Evolutionary conservation across 805 yeast species (phyloP), one percentile per base, ranked within the genome.

Genomic region (Yarrowia phangngaensis): DNA sequence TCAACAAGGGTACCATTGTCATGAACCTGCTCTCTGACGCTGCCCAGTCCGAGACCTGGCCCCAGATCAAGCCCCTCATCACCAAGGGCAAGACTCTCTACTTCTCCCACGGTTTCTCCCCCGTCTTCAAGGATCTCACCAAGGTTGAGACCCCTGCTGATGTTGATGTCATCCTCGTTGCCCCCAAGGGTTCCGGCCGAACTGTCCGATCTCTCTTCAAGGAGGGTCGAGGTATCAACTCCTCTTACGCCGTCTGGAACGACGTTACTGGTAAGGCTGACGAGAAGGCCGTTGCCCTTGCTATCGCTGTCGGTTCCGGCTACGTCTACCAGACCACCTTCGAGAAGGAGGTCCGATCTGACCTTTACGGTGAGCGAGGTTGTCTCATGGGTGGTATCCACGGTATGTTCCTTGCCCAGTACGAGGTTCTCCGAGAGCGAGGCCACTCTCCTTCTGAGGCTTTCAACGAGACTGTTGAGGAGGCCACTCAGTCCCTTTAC

Each of bases 141-240:
- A 76, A 89, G 65, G 98, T 92, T 64, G 96, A 80, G 64, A 83
- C 95, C 65, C 98, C 98, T 75, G 73, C 74, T 60, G 84, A 90
- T 74, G 79, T 92, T 60, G 98, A 92, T 67, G 97, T 89, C 60
- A 92, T 92, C 75, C 79, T 92, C 68, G 98, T 90, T 67, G 98
- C 98, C 72, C 98, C 98, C 76, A 92, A 92, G 84, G 98, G 98
- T 70, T 90, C 97, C 57, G 98, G 98, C 76, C 88, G 98, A 79
- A 92, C 98, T 63, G 98, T 92, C 62, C 86, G 98, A 80, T 83
- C 97, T 56, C 77, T 92, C 66, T 92, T 92, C 92, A 90, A 92
- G 79, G 98, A 92, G 78, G 98, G 98, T 70, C 89, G 98, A 76
- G 98, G 98, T 80, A 92, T 92, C 72, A 92, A 92, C 90, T 92